phyloP scores from a whole-genome alignment of 1,284 basidiomycete species.

The Malassezia vespertilionis region DNA sequence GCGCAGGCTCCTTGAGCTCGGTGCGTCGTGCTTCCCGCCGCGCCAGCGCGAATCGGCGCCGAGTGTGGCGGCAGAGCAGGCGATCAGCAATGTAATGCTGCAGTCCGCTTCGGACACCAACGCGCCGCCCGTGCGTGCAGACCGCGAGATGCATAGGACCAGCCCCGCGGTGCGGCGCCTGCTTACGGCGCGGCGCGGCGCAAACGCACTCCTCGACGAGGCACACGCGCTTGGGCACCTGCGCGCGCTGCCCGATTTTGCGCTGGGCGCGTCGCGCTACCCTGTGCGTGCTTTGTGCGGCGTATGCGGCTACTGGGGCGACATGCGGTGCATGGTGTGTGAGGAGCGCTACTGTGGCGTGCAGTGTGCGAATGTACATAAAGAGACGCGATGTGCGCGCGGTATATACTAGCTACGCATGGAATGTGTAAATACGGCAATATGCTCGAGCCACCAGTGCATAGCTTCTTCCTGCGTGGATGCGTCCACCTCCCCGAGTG shows the following conservation, averaged over 20 bases:
- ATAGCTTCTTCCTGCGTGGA: slow-evolving; percentile 39
- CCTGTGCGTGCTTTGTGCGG: slow-evolving; percentile 10
- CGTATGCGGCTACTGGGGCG: slow-evolving; percentile 18
- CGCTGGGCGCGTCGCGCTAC: slow-evolving; percentile 1
- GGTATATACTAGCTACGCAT: slow-evolving; percentile 11
- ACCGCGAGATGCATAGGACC: slow-evolving; percentile 4
- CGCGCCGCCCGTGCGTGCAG: slow-evolving; percentile 9
- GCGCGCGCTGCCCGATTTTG: slow-evolving; percentile 6
- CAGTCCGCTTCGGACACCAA: slow-evolving; percentile 14
- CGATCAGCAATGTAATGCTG: slow-evolving; percentile 9
- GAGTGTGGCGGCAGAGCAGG: background rate
- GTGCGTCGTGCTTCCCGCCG: slow-evolving; percentile 13
- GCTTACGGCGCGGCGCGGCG: slow-evolving; percentile 14
- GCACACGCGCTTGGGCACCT: slow-evolving; percentile 9
- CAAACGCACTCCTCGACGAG: slow-evolving; percentile 15
- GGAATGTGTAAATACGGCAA: slow-evolving; percentile 28
- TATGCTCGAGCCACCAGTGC: slow-evolving; percentile 41
- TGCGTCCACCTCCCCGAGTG: slow-evolving; percentile 34
- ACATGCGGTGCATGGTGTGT: slow-evolving; percentile 11
- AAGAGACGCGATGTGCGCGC: background rate
- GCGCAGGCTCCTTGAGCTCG: slow-evolving; percentile 13
- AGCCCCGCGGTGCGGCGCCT: slow-evolving; percentile 12
- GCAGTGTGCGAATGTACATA: background rate
- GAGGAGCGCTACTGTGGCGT: slow-evolving; percentile 12
- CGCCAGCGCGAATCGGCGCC: background rate